Conservation (phyloP, 129 eudicot genomes). For the Arctium minus region DNA sequence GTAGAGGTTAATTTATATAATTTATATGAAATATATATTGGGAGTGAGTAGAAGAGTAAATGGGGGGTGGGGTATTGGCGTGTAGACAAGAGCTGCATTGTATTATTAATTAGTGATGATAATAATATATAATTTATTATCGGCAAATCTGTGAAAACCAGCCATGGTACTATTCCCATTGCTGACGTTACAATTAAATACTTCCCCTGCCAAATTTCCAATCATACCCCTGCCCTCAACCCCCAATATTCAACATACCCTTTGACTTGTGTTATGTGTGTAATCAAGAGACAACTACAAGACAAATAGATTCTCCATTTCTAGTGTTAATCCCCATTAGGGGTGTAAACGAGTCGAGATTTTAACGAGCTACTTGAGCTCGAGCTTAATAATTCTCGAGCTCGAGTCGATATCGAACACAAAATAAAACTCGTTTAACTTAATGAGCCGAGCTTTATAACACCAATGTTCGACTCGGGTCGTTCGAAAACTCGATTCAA, state of each 20-base stretch:
- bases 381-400: no score
- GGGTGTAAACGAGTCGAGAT: no score
- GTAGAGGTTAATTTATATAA: no score
- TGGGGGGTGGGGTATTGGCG: conserved; percentile 22
- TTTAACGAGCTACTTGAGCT: no score
- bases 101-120: conserved; percentile 3
- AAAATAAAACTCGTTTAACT: no score
- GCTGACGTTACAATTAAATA: conserved; percentile 26
- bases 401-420: no score
- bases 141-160: conserved; percentile 13
- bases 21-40: background rate
- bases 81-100: conserved; percentile 31
- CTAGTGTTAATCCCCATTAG: background rate
- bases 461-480: no score
- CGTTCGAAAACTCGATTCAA: no score
- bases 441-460: no score
- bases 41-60: background rate
- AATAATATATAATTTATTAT: background rate
- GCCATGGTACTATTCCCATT: conserved; percentile 22
- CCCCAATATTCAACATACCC: conserved; percentile 28
- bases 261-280: conserved; percentile 29
- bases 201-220: background rate
- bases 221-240: conserved; percentile 13
- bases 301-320: conserved; percentile 25
- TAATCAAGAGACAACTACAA: conserved; percentile 28